These are phyloP conservation scores for Cystofilobasidium bisporidii DNA, from an alignment of 768 basidiomycete genomes.

Conservation along the genomic window DNA sequence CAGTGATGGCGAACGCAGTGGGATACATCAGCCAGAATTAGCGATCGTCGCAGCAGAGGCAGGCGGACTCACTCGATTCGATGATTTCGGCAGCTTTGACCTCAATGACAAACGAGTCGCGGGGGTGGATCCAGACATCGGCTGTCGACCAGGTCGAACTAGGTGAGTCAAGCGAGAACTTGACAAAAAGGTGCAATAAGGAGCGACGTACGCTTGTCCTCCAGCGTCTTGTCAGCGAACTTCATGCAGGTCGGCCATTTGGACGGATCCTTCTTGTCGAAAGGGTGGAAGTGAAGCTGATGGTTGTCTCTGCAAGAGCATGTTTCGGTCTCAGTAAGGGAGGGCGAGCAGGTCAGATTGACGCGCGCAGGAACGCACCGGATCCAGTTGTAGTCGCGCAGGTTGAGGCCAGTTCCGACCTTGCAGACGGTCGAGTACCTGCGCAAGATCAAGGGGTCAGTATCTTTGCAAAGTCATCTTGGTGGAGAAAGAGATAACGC, in stretches of 20 bases:
- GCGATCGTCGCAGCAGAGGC: background rate
- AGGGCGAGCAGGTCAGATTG: background rate
- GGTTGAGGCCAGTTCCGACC: slow-evolving; percentile 79
- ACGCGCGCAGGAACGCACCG: slow-evolving; percentile 32
- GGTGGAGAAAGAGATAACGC: slow-evolving; percentile 32
- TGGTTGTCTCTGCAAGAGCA: slow-evolving; percentile 51
- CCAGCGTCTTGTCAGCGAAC: slow-evolving; percentile 33
- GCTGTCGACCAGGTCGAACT: too few relatives aligned
- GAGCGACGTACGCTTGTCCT: slow-evolving; percentile 42
- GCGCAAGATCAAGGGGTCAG: background rate
- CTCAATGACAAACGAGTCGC: slow-evolving; percentile 82
- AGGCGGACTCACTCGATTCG: slow-evolving; percentile 49
- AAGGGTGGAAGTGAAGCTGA: slow-evolving; percentile 55
- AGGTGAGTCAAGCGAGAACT: too few relatives aligned
- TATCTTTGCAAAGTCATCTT: too few relatives aligned
- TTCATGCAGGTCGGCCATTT: slow-evolving; percentile 50
- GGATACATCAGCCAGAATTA: background rate
- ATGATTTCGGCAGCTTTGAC: slow-evolving; percentile 91
- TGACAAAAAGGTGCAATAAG: background rate
- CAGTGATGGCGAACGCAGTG: slow-evolving; percentile 43
- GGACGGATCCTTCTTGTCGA: slow-evolving; percentile 57
- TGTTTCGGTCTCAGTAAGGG: too few relatives aligned
- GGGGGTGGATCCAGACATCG: slow-evolving; percentile 78
- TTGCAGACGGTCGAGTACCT: slow-evolving; percentile 83
- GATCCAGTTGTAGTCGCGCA: slow-evolving; percentile 77